Percentiles rank a stretch among this genome's conserved stretches.
Evolutionary conservation across 148 eudicot species (phyloP).

Genomic region (Fallopia convolvulus): DNA sequence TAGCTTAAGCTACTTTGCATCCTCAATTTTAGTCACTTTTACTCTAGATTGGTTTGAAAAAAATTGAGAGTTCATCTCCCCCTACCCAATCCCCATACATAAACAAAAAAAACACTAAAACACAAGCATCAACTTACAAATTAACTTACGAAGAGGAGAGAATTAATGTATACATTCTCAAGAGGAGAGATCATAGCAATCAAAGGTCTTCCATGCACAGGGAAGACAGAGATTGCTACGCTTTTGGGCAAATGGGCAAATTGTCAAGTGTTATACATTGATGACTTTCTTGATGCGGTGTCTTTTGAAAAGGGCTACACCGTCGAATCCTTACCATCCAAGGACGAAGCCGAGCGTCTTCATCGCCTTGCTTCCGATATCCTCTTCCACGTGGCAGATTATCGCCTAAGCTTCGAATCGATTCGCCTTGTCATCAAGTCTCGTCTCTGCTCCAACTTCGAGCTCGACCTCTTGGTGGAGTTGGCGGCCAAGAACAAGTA

Average conservation of each 20-base stretch:
- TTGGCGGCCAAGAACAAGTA: background rate
- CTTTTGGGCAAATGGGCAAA: background rate
- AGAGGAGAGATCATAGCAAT: background rate
- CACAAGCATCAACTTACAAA: too few species aligned
- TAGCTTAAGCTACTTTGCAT: too few species aligned
- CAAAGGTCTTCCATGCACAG: background rate
- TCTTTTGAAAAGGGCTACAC: background rate
- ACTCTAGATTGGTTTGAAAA: too few species aligned
- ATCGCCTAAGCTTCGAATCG: background rate
- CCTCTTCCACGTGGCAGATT: background rate
- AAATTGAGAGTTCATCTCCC: too few species aligned
- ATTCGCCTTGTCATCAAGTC: background rate
- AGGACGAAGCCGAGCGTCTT: background rate
- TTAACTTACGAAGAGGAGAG: too few species aligned
- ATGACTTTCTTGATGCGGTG: background rate
- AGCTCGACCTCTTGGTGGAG: background rate
- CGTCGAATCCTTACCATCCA: background rate
- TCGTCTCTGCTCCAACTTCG: background rate
- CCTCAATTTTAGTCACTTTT: too few species aligned
- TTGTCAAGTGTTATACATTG: background rate
- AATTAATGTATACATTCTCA: too few species aligned
- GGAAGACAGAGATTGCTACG: background rate
- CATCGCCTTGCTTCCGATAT: background rate
- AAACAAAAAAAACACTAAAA: too few species aligned
- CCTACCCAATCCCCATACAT: too few species aligned